These are phyloP conservation scores for Camellia lanceoleosa DNA, from an alignment of 148 eudicot genomes.

Conservation along the genomic window DNA sequence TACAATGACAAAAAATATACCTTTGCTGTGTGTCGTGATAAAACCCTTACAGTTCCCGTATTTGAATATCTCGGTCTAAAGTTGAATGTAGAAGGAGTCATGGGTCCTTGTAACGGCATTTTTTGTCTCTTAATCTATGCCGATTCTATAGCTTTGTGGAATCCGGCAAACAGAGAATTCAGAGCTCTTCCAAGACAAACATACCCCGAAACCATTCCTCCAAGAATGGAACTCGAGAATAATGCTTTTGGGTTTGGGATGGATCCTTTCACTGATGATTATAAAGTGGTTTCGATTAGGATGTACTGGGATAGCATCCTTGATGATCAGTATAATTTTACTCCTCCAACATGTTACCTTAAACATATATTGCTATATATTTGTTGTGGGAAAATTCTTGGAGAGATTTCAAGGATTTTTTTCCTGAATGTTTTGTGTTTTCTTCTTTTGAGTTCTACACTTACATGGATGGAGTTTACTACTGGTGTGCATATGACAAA, in stretches of 20 bases:
- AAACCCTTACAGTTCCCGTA: not conserved
- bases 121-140: not conserved
- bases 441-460: too few relatives aligned
- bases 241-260: not conserved
- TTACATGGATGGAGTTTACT: too few relatives aligned
- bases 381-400: not conserved
- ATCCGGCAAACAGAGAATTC: not conserved
- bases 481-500: too few relatives aligned
- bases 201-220: not conserved
- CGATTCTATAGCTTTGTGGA: not conserved
- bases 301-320: not conserved
- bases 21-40: not conserved
- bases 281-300: not conserved
- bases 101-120: not conserved
- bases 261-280: not conserved
- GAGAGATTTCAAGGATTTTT: not conserved
- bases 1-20: not conserved
- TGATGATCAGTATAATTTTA: not conserved
- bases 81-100: not conserved
- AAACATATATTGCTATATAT: not conserved
- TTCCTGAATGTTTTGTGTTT: not conserved
- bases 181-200: not conserved
- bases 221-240: not conserved
- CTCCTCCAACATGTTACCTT: not conserved
- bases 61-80: not conserved